These are phyloP conservation scores for Trametes sp. DNA, from an alignment of 1,284 basidiomycete species.

Conservation along the genomic window DNA sequence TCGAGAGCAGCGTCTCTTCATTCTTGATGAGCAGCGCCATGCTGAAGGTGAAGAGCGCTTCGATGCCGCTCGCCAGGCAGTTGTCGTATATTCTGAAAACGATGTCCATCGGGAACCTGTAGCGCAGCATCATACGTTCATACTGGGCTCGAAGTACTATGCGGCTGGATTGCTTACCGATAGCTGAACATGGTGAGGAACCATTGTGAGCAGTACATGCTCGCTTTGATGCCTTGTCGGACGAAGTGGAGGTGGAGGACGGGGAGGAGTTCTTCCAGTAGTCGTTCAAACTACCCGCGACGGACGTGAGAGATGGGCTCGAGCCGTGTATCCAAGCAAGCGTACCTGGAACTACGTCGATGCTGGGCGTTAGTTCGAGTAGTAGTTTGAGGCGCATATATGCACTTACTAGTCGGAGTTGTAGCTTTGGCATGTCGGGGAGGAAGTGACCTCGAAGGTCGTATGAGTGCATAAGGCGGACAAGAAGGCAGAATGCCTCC, in stretches of 20 bases:
- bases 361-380: neutral
- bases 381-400: slow-evolving; percentile 10
- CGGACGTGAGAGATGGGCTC: neutral
- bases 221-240: slow-evolving; percentile 93
- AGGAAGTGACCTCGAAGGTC: slow-evolving; percentile 96
- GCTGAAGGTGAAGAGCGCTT: slow-evolving; percentile 96
- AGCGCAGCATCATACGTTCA: neutral
- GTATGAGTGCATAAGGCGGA: slow-evolving; percentile 98
- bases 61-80: slow-evolving; percentile 95
- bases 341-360: slow-evolving; percentile 56
- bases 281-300: slow-evolving; percentile 83
- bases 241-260: slow-evolving; percentile 92
- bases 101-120: slow-evolving; percentile 92
- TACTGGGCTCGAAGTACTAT: neutral
- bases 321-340: neutral
- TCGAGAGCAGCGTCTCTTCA: slow-evolving; percentile 77
- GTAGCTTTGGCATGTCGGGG: slow-evolving; percentile 97
- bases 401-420: slow-evolving; percentile 80
- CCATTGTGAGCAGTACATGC: slow-evolving; percentile 98
- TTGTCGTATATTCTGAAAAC: slow-evolving; percentile 96
- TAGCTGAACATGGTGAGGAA: slow-evolving; percentile 98
- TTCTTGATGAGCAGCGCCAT: slow-evolving; percentile 89
- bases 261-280: slow-evolving; percentile 92
- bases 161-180: slow-evolving; percentile 57
- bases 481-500: slow-evolving; percentile 95